These are phyloP conservation scores for Epichloe festucae DNA, from an alignment of 2,329 filamentous ascomycete genomes.

Conservation along the genomic window DNA sequence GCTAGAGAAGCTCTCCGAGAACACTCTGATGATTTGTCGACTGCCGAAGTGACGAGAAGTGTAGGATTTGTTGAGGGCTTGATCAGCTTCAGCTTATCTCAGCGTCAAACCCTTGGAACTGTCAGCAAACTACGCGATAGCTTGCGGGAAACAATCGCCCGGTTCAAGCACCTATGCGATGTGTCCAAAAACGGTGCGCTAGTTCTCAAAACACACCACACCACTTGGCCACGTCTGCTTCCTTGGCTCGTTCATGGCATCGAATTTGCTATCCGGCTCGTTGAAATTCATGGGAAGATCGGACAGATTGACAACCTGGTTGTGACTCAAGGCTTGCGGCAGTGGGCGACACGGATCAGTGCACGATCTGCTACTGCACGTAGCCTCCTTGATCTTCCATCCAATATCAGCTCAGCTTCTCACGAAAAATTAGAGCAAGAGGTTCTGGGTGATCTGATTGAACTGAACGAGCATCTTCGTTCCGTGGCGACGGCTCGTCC, in stretches of 20 bases:
- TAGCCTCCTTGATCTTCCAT: conserved; percentile 35
- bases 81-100: conserved; percentile 49
- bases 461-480: conserved; percentile 29
- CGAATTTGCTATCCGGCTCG: conserved; percentile 44
- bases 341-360: conserved; percentile 36
- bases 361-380: conserved; percentile 28
- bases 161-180: conserved; percentile 24
- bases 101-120: conserved; percentile 39
- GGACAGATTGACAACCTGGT: conserved; percentile 36
- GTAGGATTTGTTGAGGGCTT: conserved; percentile 80
- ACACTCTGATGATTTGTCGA: conserved; percentile 74
- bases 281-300: conserved; percentile 55
- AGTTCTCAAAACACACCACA: conserved; percentile 6
- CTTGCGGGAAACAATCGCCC: conserved; percentile 25
- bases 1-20: conserved; percentile 55
- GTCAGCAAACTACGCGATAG: conserved; percentile 23
- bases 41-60: conserved; percentile 66
- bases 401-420: conserved; percentile 31
- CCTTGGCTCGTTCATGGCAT: conserved; percentile 61
- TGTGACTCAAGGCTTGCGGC: conserved; percentile 32
- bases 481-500: conserved; percentile 29
- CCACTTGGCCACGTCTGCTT: conserved; percentile 17
- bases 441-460: conserved; percentile 22
- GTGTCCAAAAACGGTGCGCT: conserved; percentile 13
- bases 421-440: conserved; percentile 20